Conservation (phyloP, 2,329 filamentous ascomycete species). For the Corinectria fuckeliana region DNA sequence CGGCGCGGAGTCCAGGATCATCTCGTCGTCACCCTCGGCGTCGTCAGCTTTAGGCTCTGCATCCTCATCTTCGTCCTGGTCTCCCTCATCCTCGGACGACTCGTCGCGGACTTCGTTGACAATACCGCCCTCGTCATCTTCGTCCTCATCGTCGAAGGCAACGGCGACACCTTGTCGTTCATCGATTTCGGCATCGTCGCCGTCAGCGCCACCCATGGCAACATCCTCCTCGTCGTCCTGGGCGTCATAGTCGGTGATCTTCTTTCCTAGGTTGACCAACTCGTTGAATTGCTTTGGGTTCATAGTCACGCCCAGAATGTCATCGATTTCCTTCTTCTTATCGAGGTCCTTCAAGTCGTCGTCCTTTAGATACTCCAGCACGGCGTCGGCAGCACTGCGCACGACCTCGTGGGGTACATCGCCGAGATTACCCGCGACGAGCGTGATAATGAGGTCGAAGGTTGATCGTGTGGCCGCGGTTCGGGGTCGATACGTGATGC, state of each 20-base stretch:
- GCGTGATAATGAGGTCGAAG: constrained; percentile 92
- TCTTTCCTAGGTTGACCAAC: constrained; percentile 94
- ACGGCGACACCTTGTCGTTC: constrained; percentile 97
- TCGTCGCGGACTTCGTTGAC: constrained; percentile 89
- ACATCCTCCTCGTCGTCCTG: constrained; percentile 95
- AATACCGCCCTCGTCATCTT: constrained; percentile 80
- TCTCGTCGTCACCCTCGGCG: constrained; percentile 69
- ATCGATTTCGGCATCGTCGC: constrained; percentile 78
- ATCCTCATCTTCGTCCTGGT: constrained; percentile 67
- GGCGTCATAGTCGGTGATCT: constrained; percentile 97
- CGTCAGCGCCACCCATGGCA: constrained; percentile 70
- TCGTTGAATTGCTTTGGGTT: constrained; percentile 95
- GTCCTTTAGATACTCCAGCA: constrained; percentile 91
- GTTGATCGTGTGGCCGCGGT: constrained; percentile 91
- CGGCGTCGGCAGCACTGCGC: constrained; percentile 90
- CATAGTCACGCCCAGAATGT: constrained; percentile 84
- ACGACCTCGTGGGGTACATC: constrained; percentile 93
- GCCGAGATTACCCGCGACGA: constrained; percentile 85
- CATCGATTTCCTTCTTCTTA: constrained; percentile 97
- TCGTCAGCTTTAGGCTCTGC: constrained; percentile 58
- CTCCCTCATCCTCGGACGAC: constrained; percentile 81
- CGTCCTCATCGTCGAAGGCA: constrained; percentile 91
- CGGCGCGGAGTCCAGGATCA: constrained; percentile 78
- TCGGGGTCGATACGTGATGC: constrained; percentile 87
- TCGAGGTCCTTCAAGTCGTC: constrained; percentile 96